A percentile compares a stretch with the other conserved stretches of the same genome.
Conservation (phyloP, 495 filamentous ascomycete species). For the Aspergillus homomorphus region DNA sequence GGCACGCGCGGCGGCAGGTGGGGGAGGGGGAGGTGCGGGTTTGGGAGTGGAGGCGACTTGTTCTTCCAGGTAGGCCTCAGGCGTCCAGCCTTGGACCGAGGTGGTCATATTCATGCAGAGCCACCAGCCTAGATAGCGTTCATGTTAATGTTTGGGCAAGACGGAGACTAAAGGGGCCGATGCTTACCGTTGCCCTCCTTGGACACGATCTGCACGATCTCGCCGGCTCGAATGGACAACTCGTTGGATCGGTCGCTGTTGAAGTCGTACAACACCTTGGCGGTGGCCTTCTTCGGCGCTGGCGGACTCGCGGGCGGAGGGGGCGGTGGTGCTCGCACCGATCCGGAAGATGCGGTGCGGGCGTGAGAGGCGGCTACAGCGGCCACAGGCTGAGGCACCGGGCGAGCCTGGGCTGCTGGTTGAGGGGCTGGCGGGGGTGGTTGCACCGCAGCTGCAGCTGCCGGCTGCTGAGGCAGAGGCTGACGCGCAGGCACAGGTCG, state of each 20-base stretch:
- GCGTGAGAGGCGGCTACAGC: slow-evolving; percentile 45
- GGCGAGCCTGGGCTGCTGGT: slow-evolving; percentile 28
- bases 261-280: slow-evolving; percentile 87
- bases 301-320: slow-evolving; percentile 64
- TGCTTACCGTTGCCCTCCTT: slow-evolving; percentile 90
- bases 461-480: slow-evolving; percentile 33
- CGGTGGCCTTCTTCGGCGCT: slow-evolving; percentile 69
- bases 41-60: slow-evolving; percentile 44
- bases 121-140: slow-evolving; percentile 75
- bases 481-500: slow-evolving; percentile 49
- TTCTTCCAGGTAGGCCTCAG: slow-evolving; percentile 89
- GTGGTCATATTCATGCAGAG: slow-evolving; percentile 67
- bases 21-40: slow-evolving; percentile 56
- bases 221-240: slow-evolving; percentile 69
- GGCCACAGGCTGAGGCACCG: slow-evolving; percentile 48
- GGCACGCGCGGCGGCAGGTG: slow-evolving; percentile 54
- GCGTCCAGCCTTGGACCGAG: slow-evolving; percentile 81
- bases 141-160: slow-evolving; percentile 22
- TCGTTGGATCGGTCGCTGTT: slow-evolving; percentile 73
- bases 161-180: background rate
- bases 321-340: slow-evolving; percentile 65
- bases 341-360: slow-evolving; percentile 51
- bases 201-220: slow-evolving; percentile 78
- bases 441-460: slow-evolving; percentile 44
- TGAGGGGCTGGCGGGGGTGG: slow-evolving; percentile 42